phyloP scores from a whole-genome alignment of 768 basidiomycete species.

The Daedaleopsis nitida region DNA sequence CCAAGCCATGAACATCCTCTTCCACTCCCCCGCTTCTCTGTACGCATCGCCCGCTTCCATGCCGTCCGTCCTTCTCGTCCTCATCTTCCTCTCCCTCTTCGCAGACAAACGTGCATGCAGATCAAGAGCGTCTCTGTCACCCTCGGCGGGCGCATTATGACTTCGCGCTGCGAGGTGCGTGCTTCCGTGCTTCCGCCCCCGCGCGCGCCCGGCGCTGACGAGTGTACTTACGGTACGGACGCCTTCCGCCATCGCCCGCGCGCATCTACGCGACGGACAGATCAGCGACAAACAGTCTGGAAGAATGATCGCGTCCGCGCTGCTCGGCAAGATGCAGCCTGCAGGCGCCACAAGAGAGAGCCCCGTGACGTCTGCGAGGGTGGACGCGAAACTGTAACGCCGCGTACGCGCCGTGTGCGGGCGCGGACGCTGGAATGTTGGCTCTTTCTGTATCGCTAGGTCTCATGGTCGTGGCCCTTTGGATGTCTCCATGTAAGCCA shows the following conservation, averaged over 20 bases:
- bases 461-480: background rate
- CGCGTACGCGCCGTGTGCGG: too few relatives aligned
- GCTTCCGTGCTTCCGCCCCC: background rate
- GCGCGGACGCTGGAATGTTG: background rate
- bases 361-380: background rate
- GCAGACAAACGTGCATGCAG: slow-evolving; percentile 58
- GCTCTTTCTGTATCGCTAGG: background rate
- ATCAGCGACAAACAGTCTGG: slow-evolving; percentile 61
- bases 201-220: background rate
- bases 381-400: background rate
- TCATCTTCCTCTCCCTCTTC: slow-evolving; percentile 13
- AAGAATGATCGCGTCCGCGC: slow-evolving; percentile 63
- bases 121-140: slow-evolving; percentile 68
- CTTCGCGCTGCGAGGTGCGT: slow-evolving; percentile 68
- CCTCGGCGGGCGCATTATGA: slow-evolving; percentile 70
- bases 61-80: background rate
- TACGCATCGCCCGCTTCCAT: slow-evolving; percentile 35
- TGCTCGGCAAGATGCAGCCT: slow-evolving; percentile 77
- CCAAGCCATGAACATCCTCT: slow-evolving; percentile 68
- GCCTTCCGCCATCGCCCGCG: too few relatives aligned
- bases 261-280: slow-evolving; percentile 33
- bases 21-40: slow-evolving; percentile 69
- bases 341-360: background rate
- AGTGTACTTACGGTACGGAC: too few relatives aligned
- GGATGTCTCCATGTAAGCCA: too few relatives aligned